Conservation (phyloP, 1,284 basidiomycete genomes). For the Tausonia pullulans region DNA sequence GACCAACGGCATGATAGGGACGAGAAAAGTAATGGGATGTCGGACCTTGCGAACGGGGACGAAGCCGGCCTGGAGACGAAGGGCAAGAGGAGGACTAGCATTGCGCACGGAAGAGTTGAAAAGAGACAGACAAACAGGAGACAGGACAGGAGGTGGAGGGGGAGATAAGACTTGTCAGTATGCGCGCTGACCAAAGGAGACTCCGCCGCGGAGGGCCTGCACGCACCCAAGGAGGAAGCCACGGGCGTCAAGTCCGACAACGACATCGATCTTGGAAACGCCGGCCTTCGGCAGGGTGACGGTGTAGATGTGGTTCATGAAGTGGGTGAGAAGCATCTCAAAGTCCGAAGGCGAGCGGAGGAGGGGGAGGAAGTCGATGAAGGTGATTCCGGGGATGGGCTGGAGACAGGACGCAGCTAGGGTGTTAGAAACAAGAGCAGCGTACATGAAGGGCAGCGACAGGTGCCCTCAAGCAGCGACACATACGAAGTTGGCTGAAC, state of each 20-base stretch:
- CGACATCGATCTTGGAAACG: slow-evolving; percentile 69
- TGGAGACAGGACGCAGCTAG: not conserved
- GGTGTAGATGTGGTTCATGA: slow-evolving; percentile 75
- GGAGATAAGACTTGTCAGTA: not conserved
- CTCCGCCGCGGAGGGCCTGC: not conserved
- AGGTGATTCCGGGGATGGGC: slow-evolving; percentile 12
- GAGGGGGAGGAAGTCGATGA: slow-evolving; percentile 44
- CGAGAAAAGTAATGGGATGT: no score
- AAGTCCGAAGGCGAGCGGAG: slow-evolving; percentile 71
- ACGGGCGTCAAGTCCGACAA: slow-evolving; percentile 91
- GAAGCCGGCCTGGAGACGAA: slow-evolving; percentile 85
- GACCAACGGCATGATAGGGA: no score
- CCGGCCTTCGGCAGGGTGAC: slow-evolving; percentile 49
- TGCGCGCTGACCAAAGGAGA: not conserved
- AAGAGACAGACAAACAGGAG: not conserved
- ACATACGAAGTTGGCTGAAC: slow-evolving; percentile 3
- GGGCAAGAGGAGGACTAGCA: slow-evolving; percentile 62
- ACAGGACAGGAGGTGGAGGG: not conserved
- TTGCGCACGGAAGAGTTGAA: not conserved
- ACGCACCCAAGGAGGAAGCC: slow-evolving; percentile 76
- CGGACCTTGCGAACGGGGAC: slow-evolving; percentile 80
- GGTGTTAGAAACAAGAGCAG: not conserved
- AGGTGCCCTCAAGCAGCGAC: not conserved
- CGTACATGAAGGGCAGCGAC: not conserved
- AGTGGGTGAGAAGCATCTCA: slow-evolving; percentile 82